Evolutionary conservation across 1,284 basidiomycete species (phyloP), one percentile per base, ranked within the genome.

Genomic region (Sanghuangporus baumii): DNA sequence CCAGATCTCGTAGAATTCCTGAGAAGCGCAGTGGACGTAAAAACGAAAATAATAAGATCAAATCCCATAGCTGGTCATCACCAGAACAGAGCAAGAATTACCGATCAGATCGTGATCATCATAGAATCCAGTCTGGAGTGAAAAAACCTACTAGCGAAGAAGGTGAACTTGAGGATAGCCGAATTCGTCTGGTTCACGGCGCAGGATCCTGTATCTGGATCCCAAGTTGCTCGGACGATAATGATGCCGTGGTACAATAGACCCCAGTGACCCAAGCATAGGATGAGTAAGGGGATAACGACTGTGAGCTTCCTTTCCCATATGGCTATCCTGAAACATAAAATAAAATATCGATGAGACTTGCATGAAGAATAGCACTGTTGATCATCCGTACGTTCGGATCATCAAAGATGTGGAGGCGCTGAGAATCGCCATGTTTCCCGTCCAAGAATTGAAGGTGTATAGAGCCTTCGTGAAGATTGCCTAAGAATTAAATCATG

Each of bases 371-470:
- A 54, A 51, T 59, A 31, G 23, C 18, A 46, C 2, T 18, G 47
- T 16, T 48, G 18, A 20, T 20, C 31, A 34, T 43, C 71, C 79
- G 66, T 70, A 86, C 86, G 86, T 87, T 71, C 87, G 77, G 57
- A 89, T 78, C 85, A 88, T 87, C 43, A 89, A 76, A 18, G 83
- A 86, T 0, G 84, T 88, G 12, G 85, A 86, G 11, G 85, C 83
- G 63, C 80, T 80, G 26, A 86, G 76, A 43, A 87, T 83, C 3
- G 85, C 76, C 80, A 86, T 81, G 66, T 87, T 87, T 52, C 85
- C 85, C 16, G 82, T 78, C 78, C 80, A 82, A 84, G 56, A 23
- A 51, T 43, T 46, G 57, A 38, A 51, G 36, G 81, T 85, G 66
- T 84, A 89, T 26, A 89, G 70, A 4, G 82, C 84, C 82, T 85